Base-by-base conservation (phyloP, 139 green algal genomes). In the Micromonas commoda region DNA sequence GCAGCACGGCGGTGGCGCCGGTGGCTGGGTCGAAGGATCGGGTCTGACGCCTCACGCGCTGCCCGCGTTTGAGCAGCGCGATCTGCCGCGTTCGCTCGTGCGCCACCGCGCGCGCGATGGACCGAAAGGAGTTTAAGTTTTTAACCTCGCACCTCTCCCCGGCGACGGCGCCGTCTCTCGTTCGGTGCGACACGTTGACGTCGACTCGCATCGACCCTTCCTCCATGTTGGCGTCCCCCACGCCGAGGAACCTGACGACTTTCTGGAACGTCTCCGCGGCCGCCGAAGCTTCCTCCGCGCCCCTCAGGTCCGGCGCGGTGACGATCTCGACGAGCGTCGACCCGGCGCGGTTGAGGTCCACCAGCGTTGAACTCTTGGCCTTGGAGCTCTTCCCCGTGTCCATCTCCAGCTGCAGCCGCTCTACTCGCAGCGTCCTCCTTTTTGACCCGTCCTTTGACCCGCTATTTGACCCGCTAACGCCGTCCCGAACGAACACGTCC, bases 111-210 rank as follows among this genome's bases (percentile, higher is more conserved):
- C 90, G 91, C 76, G 93, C 89, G 88, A 98, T 97, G 79, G 91
- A 92, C 66, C 77, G 86, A 81, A 98, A 97, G 57, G 81, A 91
- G 89, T 98, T 98, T 90, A 98, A 95, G 87, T 98, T 98, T 85
- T 98, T 98, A 69, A 98, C 86, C 82, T 98, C 94, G 77, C 97
- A 33, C 74, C 96, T 96, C 61, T 92, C 97, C 54, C 95, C 95
- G 67, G 97, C 90, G 26, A 51, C 21, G 1, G 57, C 38, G 37
- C 38, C 13, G 74, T 38, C 26, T 80, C 76, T 26, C 31, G 1
- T 75, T 75, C 37, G 13, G 29, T 73, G 37, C 4, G 21, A 33
- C 31, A 80, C 74, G 63, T 80, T 80, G 21, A 80, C 74, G 74
- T 80, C 74, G 1, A 67, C 52, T 21, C 74, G 74, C 23, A 80